Evolutionary conservation across 352 stramenopile species (phyloP), one percentile per base, ranked within the genome.

Genomic region (Globisporangium carolinianum): DNA sequence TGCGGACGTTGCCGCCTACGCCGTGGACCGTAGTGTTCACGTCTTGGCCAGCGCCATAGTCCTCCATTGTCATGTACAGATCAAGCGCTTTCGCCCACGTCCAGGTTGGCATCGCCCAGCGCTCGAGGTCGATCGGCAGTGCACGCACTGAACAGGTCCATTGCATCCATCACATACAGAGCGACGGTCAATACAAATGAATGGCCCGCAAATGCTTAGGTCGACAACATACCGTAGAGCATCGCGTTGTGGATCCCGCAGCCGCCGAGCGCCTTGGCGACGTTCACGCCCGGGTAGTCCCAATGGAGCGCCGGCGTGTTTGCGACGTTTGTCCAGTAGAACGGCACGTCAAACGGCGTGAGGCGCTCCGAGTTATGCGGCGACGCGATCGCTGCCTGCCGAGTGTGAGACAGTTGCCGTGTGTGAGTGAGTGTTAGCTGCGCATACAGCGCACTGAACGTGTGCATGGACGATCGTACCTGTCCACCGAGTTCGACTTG

Each of bases 191-290:
- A 17, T 14, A 7, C 1, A 18, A 1, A 11, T 5, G 4, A 5
- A n/a, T 37, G 5, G 10, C 7, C 9, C 2, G 36, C 10, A 2
- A 9, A 15, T 3, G 3, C 1, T 0, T 32, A 7, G 5, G 49
- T 8, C 6, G 1, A n/a, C 9, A 15, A 15, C 38, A 35, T 59
- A 91, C 80, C 76, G 47, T 97, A 96, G 15, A 97, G 79, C 89
- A 96, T 96, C 17, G 89, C 89, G 53, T 97, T 97, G 61, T 96
- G 84, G 41, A 95, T 88, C 7, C 89, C 89, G 61, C 83, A 95
- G 39, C 89, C 89, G 12, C 89, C 89, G 15, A 97, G 63, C 11
- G 79, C 82, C 53, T 92, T 91, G 36, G 82, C 87, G 14, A 97
- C 66, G 51, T 95, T 86, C 54, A 89, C 82, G 43, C 86, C 82